A percentile compares a stretch with the other conserved stretches of the same genome.
These are phyloP conservation scores for Crotalaria pallida DNA, from an alignment of 306 rosid genomes.

Conservation along the genomic window DNA sequence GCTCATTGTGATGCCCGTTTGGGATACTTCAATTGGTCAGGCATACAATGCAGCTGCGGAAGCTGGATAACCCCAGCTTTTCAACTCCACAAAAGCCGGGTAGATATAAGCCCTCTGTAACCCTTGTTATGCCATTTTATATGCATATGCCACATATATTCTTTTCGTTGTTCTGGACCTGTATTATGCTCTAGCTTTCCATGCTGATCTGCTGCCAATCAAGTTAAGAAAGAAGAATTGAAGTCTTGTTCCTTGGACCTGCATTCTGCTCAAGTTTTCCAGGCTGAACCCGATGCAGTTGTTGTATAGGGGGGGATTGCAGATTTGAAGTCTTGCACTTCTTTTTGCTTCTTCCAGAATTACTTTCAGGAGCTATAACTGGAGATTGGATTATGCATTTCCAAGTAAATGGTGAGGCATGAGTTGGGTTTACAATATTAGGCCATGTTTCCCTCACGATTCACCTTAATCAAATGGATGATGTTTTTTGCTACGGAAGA, in stretches of 20 bases:
- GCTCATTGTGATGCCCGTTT: slow-evolving; percentile 86
- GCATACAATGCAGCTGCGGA: slow-evolving; percentile 95
- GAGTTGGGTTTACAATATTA: not conserved
- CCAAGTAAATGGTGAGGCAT: slow-evolving; percentile 11
- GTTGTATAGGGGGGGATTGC: slow-evolving; percentile 2
- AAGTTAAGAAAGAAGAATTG: slow-evolving; percentile 10
- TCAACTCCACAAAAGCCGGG: slow-evolving; percentile 87
- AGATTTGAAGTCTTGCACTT: slow-evolving; percentile 1
- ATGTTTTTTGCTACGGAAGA: not conserved
- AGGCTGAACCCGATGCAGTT: slow-evolving; percentile 3
- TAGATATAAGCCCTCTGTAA: slow-evolving; percentile 62
- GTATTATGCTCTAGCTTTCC: slow-evolving; percentile 26
- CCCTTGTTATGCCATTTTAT: slow-evolving; percentile 3
- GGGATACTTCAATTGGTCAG: slow-evolving; percentile 94
- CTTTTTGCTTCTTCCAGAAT: slow-evolving; percentile 17
- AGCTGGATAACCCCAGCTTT: slow-evolving; percentile 99
- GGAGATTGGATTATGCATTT: slow-evolving; percentile 24
- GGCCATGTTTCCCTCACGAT: slow-evolving; percentile 15
- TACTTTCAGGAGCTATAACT: not conserved
- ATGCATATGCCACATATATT: slow-evolving; percentile 4
- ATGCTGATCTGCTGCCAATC: slow-evolving; percentile 13
- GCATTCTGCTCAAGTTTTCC: slow-evolving; percentile 22
- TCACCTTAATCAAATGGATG: not conserved
- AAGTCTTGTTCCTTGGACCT: slow-evolving; percentile 6
- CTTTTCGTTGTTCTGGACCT: slow-evolving; percentile 8